Base-by-base conservation (phyloP, 1,139 yeast genomes). In the Yamadazyma atlantica region DNA sequence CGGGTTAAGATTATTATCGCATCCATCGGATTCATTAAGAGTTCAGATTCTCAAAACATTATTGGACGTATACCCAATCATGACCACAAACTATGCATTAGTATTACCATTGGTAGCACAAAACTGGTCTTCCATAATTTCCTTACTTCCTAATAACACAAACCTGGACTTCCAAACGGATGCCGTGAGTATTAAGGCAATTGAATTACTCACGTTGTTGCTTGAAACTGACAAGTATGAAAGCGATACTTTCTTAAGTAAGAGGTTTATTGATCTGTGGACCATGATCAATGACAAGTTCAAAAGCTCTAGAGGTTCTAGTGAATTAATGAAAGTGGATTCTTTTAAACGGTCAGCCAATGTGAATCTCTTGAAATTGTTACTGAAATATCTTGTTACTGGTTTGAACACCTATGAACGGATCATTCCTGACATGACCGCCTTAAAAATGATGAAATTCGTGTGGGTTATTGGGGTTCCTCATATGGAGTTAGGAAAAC, bases 1-100 rank as follows among this genome's bases (percentile, higher is more conserved):
- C 53, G 83, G 94, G 2, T 83, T 86, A 41, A 61, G 85, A 40
- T 68, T 88, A 36, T 59, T 88, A 27, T 78, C 88, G 2, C 94
- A 87, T 48, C 78, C 79, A 1, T 82, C 95, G 0, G 57, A 70
- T 5, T 58, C 68, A 2, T 60, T 90, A 22, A 75, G 78, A 35
- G 54, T 74, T 9, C 81, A 78, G 42, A 72, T 88, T 6, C 57
- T 89, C 33, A 66, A 60, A 19, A 69, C 86, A 0, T 58, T 83
- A 26, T 53, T 60, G 3, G 58, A 65, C 13, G 62, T 78, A 0
- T 62, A 83, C 25, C 88, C 90, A 0, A 54, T 87, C 26, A 62
- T 92, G 32, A 73, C 88, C 1, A 71, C 90, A 0, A 77, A 82
- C 43, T 69, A 75, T 39, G 64, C 71, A 10, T 68, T 76, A 33